These are phyloP conservation scores for Cardamine occulta DNA, from an alignment of 345 rosid species.

Conservation along the genomic window DNA sequence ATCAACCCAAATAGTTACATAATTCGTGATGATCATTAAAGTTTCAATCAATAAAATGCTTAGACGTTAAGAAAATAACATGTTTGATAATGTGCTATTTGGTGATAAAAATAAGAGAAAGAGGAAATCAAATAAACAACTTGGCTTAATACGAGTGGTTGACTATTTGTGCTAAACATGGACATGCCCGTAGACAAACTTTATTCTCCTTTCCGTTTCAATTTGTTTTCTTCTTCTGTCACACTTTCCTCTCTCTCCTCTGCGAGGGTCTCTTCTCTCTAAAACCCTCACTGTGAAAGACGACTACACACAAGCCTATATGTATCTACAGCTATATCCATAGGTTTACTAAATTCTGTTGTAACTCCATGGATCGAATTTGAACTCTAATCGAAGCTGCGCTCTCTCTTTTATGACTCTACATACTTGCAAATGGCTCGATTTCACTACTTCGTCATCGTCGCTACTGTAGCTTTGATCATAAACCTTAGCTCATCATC, in stretches of 20 bases:
- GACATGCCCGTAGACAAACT: neutral
- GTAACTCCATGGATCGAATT: neutral
- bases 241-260: no score
- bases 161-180: neutral
- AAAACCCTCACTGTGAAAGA: neutral
- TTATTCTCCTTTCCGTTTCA: no score
- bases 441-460: conserved; percentile 45
- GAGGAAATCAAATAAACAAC: neutral
- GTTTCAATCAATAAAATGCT: no score
- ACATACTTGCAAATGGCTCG: conserved; percentile 58
- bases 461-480: conserved; percentile 35
- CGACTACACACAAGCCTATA: neutral
- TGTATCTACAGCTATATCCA: neutral
- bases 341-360: neutral
- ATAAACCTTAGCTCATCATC: conserved; percentile 36
- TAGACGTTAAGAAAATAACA: no score
- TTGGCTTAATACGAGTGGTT: neutral
- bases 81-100: no score
- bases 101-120: neutral
- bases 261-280: neutral
- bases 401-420: conserved; percentile 61
- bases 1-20: no score
- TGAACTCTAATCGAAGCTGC: neutral
- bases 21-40: no score
- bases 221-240: no score